Evolutionary conservation across 331 rosid species (phyloP).

Genomic region (Saraca asoca): DNA sequence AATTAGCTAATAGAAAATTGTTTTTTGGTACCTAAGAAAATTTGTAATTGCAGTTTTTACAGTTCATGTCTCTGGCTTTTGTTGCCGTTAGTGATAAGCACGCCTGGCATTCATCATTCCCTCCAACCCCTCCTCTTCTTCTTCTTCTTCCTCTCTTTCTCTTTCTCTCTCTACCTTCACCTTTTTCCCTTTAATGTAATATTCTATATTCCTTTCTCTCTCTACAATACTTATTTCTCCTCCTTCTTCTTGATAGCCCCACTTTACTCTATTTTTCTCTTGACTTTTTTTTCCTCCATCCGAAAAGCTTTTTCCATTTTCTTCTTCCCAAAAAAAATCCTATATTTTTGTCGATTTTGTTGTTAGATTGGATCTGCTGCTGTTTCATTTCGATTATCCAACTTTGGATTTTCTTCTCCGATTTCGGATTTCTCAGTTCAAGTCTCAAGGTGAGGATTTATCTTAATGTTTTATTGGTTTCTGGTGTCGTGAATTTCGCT

Average conservation of each 20-base stretch:
- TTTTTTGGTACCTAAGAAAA: not conserved
- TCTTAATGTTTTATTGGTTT: slow-evolving; percentile 3
- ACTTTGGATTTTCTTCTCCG: slow-evolving; percentile 34
- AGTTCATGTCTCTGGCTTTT: slow-evolving; percentile 57
- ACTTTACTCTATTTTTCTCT: slow-evolving; percentile 50
- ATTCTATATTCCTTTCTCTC: slow-evolving; percentile 38
- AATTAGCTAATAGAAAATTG: not conserved
- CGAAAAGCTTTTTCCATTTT: slow-evolving; percentile 34
- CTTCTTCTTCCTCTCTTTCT: no score
- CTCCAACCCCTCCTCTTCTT: no score
- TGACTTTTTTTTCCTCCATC: slow-evolving; percentile 18
- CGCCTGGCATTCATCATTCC: slow-evolving; percentile 94
- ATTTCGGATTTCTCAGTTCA: slow-evolving; percentile 39
- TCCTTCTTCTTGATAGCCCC: slow-evolving; percentile 18
- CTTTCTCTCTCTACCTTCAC: slow-evolving; percentile 26
- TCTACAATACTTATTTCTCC: slow-evolving; percentile 39
- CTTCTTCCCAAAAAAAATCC: slow-evolving; percentile 25
- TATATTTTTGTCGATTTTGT: slow-evolving; percentile 29
- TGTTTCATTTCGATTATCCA: slow-evolving; percentile 33
- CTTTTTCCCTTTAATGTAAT: slow-evolving; percentile 39
- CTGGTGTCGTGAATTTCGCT: no score
- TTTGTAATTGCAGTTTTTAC: slow-evolving; percentile 45
- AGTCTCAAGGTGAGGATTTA: slow-evolving; percentile 8
- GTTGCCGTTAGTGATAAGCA: slow-evolving; percentile 91
- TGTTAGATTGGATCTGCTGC: slow-evolving; percentile 50